These are phyloP conservation scores for Cryptomeria japonica DNA, from an alignment of 75 land plant genomes.

Conservation along the genomic window DNA sequence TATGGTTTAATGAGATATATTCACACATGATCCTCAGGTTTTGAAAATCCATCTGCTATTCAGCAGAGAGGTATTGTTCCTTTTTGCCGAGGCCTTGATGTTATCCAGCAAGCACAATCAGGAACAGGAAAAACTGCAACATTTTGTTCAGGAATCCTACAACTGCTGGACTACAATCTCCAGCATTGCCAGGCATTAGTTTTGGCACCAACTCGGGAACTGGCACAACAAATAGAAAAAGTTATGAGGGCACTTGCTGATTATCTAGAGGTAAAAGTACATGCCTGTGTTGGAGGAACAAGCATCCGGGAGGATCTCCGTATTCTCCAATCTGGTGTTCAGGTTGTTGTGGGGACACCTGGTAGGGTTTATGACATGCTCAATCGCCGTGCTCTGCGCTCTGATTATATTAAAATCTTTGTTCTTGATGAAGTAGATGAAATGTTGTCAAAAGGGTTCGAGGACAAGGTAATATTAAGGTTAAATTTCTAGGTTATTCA, in stretches of 20 bases:
- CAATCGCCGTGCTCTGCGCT: slow-evolving; percentile 38
- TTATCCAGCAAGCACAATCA: slow-evolving; percentile 69
- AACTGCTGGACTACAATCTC: slow-evolving; percentile 58
- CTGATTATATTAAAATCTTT: slow-evolving; percentile 56
- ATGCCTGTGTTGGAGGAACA: slow-evolving; percentile 82
- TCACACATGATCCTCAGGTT: slow-evolving; percentile 31
- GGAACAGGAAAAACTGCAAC: slow-evolving; percentile 80
- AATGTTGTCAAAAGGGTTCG: slow-evolving; percentile 83
- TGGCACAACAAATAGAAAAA: slow-evolving; percentile 77
- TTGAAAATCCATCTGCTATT: slow-evolving; percentile 75
- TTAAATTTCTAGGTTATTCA: not conserved
- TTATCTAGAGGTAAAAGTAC: slow-evolving; percentile 71
- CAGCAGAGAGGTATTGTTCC: slow-evolving; percentile 83
- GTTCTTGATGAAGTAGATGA: slow-evolving; percentile 79
- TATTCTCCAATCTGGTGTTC: slow-evolving; percentile 58
- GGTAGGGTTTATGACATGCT: slow-evolving; percentile 67
- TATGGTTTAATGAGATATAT: not conserved
- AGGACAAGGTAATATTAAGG: slow-evolving; percentile 55
- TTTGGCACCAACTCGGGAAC: slow-evolving; percentile 67
- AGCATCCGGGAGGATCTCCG: slow-evolving; percentile 59
- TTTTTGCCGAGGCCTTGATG: slow-evolving; percentile 62
- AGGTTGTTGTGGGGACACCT: slow-evolving; percentile 80
- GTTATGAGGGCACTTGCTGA: slow-evolving; percentile 83
- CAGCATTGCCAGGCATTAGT: slow-evolving; percentile 69
- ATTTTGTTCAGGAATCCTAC: slow-evolving; percentile 71